These are phyloP conservation scores for Fagus crenata DNA, from an alignment of 306 rosid genomes.

Conservation along the genomic window DNA sequence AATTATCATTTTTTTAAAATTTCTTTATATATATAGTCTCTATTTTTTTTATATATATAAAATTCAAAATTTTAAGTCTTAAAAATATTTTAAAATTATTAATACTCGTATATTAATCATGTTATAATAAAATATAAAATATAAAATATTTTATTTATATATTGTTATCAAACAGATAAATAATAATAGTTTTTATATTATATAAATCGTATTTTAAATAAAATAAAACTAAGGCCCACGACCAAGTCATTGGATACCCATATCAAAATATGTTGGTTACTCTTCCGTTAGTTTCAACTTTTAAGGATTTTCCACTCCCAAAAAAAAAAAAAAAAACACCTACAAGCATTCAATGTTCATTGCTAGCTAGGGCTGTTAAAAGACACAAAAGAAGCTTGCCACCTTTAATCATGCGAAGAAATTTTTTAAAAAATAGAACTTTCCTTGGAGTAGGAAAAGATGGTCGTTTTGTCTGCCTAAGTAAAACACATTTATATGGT, in stretches of 20 bases:
- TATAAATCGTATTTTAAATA: too few species aligned
- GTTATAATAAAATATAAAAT: too few species aligned
- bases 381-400: constrained; percentile 42
- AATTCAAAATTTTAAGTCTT: too few species aligned
- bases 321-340: background rate
- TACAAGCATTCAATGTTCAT: background rate
- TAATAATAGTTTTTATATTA: too few species aligned
- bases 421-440: constrained; percentile 31
- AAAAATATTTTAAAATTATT: too few species aligned
- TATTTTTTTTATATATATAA: too few species aligned
- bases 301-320: too few species aligned
- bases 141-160: too few species aligned
- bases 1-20: too few species aligned
- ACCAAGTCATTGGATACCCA: constrained; percentile 11
- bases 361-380: constrained; percentile 20
- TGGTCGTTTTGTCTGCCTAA: constrained; percentile 59
- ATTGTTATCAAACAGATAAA: too few species aligned
- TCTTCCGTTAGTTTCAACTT: constrained; percentile 16
- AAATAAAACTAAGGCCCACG: background rate
- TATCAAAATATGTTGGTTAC: background rate
- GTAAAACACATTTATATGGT: constrained; percentile 41
- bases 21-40: too few species aligned
- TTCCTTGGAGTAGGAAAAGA: constrained; percentile 50
- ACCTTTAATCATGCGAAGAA: background rate
- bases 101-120: too few species aligned